These are phyloP conservation scores for Euptelea pleiosperma DNA, from an alignment of 164 flowering plant genomes.

Conservation along the genomic window DNA sequence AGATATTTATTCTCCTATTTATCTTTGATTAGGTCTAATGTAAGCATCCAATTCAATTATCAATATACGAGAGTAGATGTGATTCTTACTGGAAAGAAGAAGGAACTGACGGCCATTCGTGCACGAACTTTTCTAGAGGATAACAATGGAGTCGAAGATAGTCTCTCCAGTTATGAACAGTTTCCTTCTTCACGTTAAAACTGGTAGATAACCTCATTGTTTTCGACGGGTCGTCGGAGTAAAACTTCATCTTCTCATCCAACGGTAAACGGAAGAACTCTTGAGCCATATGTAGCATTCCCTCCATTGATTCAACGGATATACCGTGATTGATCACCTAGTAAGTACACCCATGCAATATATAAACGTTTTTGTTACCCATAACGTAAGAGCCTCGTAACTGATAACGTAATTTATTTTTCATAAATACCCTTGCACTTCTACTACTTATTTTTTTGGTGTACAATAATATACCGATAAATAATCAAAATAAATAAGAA, in stretches of 20 bases:
- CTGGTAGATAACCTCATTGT: constrained; percentile 75
- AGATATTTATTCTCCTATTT: too few relatives aligned
- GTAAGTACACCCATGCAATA: not conserved
- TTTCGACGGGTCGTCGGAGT: constrained; percentile 43
- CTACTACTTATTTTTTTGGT: too few relatives aligned
- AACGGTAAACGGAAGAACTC: constrained; percentile 60
- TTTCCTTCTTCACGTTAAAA: constrained; percentile 63
- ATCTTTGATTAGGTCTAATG: too few relatives aligned
- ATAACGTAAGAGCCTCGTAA: too few relatives aligned
- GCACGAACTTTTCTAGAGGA: constrained; percentile 52
- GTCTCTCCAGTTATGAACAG: constrained; percentile 82
- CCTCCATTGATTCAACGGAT: constrained; percentile 27
- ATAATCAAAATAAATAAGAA: too few relatives aligned
- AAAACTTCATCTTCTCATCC: constrained; percentile 72
- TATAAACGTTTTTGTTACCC: too few relatives aligned
- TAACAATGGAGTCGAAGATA: constrained; percentile 78
- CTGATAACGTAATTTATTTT: too few relatives aligned
- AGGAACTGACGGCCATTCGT: constrained; percentile 79
- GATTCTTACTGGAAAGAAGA: constrained; percentile 78
- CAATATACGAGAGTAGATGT: too few relatives aligned
- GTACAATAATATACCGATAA: too few relatives aligned
- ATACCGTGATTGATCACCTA: constrained; percentile 83
- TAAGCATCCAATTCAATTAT: too few relatives aligned
- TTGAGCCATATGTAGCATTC: constrained; percentile 37
- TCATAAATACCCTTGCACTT: too few relatives aligned